phyloP scores from a whole-genome alignment of 306 rosid genomes.

The Vicia faba region DNA sequence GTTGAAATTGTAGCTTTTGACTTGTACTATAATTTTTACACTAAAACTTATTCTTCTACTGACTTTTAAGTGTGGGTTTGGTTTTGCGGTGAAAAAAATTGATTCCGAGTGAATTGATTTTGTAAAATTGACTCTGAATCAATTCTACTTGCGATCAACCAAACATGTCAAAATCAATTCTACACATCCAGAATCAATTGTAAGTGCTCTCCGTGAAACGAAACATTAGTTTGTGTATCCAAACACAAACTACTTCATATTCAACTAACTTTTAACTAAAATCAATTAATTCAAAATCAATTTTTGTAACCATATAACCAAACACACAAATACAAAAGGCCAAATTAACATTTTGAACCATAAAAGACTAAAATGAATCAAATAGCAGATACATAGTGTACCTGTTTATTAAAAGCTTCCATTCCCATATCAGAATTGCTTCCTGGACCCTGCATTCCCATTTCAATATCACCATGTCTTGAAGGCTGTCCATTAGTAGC shows the following conservation, averaged over 20 bases:
- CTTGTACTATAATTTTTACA: background rate
- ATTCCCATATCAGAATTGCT: constrained; percentile 63
- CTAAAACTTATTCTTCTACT: background rate
- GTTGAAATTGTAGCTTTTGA: background rate
- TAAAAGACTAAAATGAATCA: background rate
- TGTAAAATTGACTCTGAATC: no score
- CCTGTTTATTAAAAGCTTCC: constrained; percentile 90
- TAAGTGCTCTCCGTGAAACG: no score
- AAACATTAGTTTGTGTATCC: no score
- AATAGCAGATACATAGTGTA: constrained; percentile 34
- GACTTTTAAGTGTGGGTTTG: no score
- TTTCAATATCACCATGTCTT: constrained; percentile 75
- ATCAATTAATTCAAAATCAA: no score
- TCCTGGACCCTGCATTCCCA: constrained; percentile 63
- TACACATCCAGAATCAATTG: no score
- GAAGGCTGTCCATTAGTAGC: constrained; percentile 63
- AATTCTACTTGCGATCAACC: no score
- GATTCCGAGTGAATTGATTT: no score
- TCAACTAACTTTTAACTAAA: background rate
- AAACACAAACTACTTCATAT: background rate
- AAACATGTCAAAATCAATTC: no score
- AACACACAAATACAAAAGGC: no score
- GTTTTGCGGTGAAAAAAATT: no score
- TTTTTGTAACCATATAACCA: no score
- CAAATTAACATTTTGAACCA: background rate